A percentile compares a stretch with the other conserved stretches of the same genome.
phyloP scores from a whole-genome alignment of 2,329 filamentous ascomycete genomes.

The Incumbomyces lentus region DNA sequence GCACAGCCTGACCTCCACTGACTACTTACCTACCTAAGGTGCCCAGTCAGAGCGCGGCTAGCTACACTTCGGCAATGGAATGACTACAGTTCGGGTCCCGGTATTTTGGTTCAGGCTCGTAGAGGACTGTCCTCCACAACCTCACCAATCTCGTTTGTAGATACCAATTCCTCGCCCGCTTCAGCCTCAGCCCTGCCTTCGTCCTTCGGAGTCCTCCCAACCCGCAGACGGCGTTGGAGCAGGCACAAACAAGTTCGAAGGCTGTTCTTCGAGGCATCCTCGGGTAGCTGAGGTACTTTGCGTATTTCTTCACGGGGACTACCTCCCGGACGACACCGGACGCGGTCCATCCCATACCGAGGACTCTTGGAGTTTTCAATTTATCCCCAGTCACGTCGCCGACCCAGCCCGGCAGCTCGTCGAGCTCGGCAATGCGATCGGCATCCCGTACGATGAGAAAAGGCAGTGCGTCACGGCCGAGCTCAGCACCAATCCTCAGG shows the following conservation, averaged over 20 bases:
- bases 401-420: conserved; percentile 13
- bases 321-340: background rate
- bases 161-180: background rate
- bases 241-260: background rate
- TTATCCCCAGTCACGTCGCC: conserved; percentile 3
- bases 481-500: conserved; percentile 15
- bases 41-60: too few species aligned
- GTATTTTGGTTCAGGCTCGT: too few species aligned
- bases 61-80: too few species aligned
- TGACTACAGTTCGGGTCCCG: too few species aligned
- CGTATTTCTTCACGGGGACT: background rate
- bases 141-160: too few species aligned
- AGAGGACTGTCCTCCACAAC: too few species aligned
- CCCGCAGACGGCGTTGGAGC: background rate
- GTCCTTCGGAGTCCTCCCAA: background rate
- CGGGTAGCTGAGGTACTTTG: background rate
- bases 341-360: background rate
- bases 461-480: conserved; percentile 9
- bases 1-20: too few species aligned
- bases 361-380: background rate
- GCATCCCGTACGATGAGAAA: conserved; percentile 7
- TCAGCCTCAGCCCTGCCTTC: background rate
- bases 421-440: conserved; percentile 8
- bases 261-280: background rate
- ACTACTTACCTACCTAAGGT: too few species aligned